phyloP scores from a whole-genome alignment of 1,284 basidiomycete species.

The Fomitiporia mediterranea region DNA sequence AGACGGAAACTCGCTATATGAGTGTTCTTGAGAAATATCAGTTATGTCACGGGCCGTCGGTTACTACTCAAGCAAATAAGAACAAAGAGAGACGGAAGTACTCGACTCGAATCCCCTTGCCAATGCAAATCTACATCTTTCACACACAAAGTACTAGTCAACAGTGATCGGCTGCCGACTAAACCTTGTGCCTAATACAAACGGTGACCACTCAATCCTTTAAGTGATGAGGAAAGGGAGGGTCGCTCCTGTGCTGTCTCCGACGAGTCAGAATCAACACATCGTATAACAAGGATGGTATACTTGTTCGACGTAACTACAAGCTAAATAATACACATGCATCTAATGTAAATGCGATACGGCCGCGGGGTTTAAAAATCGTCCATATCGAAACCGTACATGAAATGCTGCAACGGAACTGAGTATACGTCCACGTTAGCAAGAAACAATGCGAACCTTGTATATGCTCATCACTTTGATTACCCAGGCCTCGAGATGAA shows the following conservation, averaged over 20 bases:
- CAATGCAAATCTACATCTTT: too few species aligned
- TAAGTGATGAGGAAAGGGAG: background rate
- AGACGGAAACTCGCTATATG: too few species aligned
- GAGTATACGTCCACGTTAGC: constrained; percentile 21
- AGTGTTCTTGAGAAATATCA: too few species aligned
- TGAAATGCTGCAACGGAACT: constrained; percentile 59
- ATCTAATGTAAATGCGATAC: background rate
- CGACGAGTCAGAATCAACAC: background rate
- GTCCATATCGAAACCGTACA: constrained; percentile 58
- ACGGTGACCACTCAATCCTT: too few species aligned
- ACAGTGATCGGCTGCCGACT: too few species aligned
- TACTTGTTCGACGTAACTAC: too few species aligned
- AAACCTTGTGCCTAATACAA: too few species aligned
- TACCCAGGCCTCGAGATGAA: constrained; percentile 91
- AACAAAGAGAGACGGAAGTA: too few species aligned
- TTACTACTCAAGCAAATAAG: too few species aligned
- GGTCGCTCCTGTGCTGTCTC: background rate
- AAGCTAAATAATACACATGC: background rate
- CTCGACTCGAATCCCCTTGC: too few species aligned
- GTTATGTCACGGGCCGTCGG: too few species aligned
- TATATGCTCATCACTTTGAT: constrained; percentile 70
- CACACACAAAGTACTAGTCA: too few species aligned
- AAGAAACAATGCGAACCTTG: constrained; percentile 23
- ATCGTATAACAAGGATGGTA: background rate
- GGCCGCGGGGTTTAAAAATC: constrained; percentile 43